phyloP scores from a whole-genome alignment of 352 stramenopile species.

The Hyphochytrium catenoides region DNA sequence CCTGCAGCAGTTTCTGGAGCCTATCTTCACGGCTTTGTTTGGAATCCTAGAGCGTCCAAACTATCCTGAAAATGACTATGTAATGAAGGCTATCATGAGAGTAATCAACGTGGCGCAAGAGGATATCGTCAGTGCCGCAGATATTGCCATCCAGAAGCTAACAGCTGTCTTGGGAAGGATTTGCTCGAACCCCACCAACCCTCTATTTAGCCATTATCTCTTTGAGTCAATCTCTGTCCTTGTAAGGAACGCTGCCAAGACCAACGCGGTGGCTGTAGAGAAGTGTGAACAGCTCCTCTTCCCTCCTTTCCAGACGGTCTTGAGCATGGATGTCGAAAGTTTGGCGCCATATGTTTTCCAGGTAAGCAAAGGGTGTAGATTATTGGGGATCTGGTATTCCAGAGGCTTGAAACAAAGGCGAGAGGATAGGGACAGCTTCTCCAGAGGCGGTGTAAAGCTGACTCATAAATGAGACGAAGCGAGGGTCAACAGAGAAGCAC shows the following conservation, averaged over 20 bases:
- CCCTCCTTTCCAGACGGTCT: conserved; percentile 85
- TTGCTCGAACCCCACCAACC: conserved; percentile 93
- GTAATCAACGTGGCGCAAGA: conserved; percentile 74
- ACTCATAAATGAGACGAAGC: too few species aligned
- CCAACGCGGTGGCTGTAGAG: conserved; percentile 35
- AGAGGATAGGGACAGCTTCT: too few species aligned
- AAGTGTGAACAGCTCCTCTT: conserved; percentile 89
- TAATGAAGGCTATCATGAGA: conserved; percentile 96
- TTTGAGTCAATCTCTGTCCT: conserved; percentile 95
- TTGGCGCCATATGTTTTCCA: conserved; percentile 31
- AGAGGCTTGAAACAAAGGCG: too few species aligned
- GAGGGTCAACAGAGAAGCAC: too few species aligned
- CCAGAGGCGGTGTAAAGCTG: too few species aligned
- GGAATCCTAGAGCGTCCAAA: conserved; percentile 76
- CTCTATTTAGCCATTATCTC: conserved; percentile 96
- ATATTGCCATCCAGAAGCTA: conserved; percentile 82
- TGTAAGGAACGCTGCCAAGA: conserved; percentile 73
- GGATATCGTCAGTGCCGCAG: conserved; percentile 69
- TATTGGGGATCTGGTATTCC: too few species aligned
- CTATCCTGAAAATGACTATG: conserved; percentile 92
- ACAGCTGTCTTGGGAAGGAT: conserved; percentile 73
- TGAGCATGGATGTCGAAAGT: conserved; percentile 82
- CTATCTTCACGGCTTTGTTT: conserved; percentile 84
- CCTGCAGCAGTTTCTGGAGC: conserved; percentile 68
- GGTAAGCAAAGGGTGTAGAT: too few species aligned